These are phyloP conservation scores for Spizellomyces punctatus DNA, from an alignment of 192 early-diverging fungal species.

Conservation along the genomic window DNA sequence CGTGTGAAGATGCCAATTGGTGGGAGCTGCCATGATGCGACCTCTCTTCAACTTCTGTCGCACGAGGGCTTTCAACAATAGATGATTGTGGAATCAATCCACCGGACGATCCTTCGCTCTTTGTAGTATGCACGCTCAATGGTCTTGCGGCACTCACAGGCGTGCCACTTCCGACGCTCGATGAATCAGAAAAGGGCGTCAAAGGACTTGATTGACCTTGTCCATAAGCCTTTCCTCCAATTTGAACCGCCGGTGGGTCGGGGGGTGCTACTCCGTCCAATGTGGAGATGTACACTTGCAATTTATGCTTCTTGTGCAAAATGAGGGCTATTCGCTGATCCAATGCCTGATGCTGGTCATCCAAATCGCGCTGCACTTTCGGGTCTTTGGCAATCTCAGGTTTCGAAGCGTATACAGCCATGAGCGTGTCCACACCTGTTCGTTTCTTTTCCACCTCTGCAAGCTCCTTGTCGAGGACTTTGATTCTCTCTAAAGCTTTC, in stretches of 20 bases:
- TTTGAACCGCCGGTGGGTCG: background rate
- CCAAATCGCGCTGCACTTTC: constrained; percentile 35
- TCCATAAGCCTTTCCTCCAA: too few species aligned
- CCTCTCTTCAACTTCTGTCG: too few species aligned
- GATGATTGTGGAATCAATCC: too few species aligned
- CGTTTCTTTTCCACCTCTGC: constrained; percentile 41
- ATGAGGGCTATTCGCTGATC: constrained; percentile 26
- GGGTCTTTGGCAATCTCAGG: constrained; percentile 35
- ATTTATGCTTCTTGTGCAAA: constrained; percentile 30
- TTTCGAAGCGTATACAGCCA: constrained; percentile 30
- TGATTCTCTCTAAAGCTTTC: constrained; percentile 47
- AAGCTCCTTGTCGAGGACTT: constrained; percentile 47
- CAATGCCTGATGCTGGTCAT: constrained; percentile 32
- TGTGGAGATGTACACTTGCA: constrained; percentile 36
- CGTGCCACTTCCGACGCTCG: too few species aligned
- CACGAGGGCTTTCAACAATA: too few species aligned
- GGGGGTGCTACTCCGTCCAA: constrained; percentile 34
- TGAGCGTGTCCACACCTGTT: constrained; percentile 43
- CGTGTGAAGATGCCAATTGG: background rate
- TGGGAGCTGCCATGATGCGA: too few species aligned
- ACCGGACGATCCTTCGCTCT: too few species aligned
- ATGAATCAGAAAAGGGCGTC: too few species aligned
- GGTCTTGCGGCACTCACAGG: too few species aligned
- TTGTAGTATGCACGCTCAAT: too few species aligned
- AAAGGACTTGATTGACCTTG: too few species aligned